Conservation (phyloP, 208 protist genomes). For the Trichomonas tenax region DNA sequence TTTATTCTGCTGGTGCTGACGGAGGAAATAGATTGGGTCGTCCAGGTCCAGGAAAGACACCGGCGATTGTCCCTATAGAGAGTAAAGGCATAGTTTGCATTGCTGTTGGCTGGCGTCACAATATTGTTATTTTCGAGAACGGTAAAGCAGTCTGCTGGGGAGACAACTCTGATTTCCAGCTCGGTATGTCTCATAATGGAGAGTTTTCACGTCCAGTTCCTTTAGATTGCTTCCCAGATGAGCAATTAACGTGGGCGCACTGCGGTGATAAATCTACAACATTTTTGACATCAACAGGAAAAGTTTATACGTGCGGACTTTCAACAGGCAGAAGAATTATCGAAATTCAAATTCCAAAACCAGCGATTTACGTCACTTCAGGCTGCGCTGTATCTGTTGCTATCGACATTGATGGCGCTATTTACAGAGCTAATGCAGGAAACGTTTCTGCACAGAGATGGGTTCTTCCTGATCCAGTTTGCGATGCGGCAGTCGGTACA, state of each 20-base stretch:
- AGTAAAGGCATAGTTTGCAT: background rate
- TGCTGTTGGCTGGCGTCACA: background rate
- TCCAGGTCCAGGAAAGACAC: background rate
- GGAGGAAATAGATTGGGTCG: background rate
- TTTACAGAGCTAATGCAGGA: background rate
- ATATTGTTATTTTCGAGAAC: background rate
- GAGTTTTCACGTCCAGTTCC: background rate
- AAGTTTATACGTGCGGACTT: background rate
- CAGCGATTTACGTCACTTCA: background rate
- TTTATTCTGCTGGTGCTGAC: background rate
- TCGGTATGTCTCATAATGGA: background rate
- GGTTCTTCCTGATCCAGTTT: background rate
- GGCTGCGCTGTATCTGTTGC: background rate
- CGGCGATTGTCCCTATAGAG: background rate
- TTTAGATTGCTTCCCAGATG: background rate
- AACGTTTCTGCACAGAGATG: background rate
- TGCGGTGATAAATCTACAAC: background rate
- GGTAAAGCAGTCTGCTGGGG: background rate
- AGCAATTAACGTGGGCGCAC: background rate
- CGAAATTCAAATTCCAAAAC: background rate
- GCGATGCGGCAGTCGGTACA: background rate
- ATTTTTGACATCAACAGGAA: background rate
- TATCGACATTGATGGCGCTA: background rate
- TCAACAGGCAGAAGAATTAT: background rate
- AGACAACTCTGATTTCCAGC: background rate